Evolutionary conservation across 176 grass and related monocot species (phyloP).

Genomic region (Musa schizocarpa): DNA sequence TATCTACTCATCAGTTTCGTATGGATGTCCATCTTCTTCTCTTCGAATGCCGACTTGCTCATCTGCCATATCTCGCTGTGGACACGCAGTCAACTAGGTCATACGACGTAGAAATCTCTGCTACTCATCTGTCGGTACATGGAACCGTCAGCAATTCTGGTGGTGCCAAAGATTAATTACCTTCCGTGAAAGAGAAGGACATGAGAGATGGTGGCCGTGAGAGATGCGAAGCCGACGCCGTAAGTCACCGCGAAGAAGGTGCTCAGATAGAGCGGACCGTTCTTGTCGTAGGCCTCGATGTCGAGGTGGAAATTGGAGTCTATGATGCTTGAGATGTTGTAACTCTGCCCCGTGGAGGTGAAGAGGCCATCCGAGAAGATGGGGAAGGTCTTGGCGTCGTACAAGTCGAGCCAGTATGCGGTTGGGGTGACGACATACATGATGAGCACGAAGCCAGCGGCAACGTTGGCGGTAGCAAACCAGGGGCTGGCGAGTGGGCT

Average conservation of each 20-base stretch:
- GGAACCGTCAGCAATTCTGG: too few relatives aligned
- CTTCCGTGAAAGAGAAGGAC: conserved; percentile 90
- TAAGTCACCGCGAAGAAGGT: conserved; percentile 72
- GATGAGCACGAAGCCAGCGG: conserved; percentile 52
- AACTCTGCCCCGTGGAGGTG: conserved; percentile 36
- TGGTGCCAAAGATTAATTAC: conserved; percentile 18
- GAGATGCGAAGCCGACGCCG: conserved; percentile 75
- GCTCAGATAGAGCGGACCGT: conserved; percentile 63
- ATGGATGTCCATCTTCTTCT: conserved; percentile 66
- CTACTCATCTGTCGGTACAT: too few relatives aligned
- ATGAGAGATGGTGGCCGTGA: conserved; percentile 64
- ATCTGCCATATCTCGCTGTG: conserved; percentile 75
- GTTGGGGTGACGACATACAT: conserved; percentile 70
- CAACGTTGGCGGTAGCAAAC: conserved; percentile 86
- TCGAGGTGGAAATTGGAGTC: conserved; percentile 72
- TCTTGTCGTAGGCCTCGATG: conserved; percentile 52
- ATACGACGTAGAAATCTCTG: too few relatives aligned
- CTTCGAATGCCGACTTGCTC: conserved; percentile 76
- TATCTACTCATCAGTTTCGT: conserved; percentile 83
- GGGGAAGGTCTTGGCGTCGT: conserved; percentile 64
- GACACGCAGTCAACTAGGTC: neutral
- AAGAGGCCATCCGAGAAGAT: conserved; percentile 84
- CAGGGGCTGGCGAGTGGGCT: conserved; percentile 94
- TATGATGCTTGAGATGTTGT: conserved; percentile 73
- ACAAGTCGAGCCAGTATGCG: conserved; percentile 65